These are phyloP conservation scores for Trichosporon coremiiforme DNA, from an alignment of 1,284 basidiomycete genomes.

Conservation along the genomic window DNA sequence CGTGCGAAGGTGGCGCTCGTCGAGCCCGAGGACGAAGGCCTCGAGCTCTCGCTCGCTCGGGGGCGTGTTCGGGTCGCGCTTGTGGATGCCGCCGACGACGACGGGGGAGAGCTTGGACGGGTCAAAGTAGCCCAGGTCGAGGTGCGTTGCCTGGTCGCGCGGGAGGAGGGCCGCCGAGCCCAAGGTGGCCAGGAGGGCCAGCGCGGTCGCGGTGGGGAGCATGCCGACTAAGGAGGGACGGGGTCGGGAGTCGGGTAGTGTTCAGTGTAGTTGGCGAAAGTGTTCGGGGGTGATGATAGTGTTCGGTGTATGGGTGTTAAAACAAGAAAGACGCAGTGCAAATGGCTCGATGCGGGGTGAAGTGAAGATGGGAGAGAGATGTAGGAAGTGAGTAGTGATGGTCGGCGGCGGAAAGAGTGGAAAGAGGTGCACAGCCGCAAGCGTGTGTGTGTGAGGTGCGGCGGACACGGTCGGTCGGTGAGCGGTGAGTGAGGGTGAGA, in stretches of 20 bases:
- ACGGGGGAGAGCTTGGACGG: not conserved
- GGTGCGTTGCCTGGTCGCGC: not conserved
- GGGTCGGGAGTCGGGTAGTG: not conserved
- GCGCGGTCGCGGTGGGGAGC: slow-evolving; percentile 6
- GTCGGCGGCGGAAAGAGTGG: too few relatives aligned
- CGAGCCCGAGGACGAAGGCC: slow-evolving; percentile 5
- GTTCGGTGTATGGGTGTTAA: too few relatives aligned
- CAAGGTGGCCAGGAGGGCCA: not conserved
- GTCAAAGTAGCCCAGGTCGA: slow-evolving; percentile 11
- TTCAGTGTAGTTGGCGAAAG: not conserved
- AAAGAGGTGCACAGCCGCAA: too few relatives aligned
- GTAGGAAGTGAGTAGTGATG: too few relatives aligned
- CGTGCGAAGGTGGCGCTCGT: slow-evolving; percentile 17
- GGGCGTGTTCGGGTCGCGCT: not conserved
- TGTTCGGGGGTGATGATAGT: too few relatives aligned
- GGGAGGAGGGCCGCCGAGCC: not conserved
- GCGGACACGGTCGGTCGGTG: too few relatives aligned
- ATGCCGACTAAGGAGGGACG: not conserved
- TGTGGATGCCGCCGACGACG: slow-evolving; percentile 4
- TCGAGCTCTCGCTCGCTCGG: not conserved
- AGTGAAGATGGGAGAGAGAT: too few relatives aligned
- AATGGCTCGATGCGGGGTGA: too few relatives aligned
- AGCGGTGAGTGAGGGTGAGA: too few relatives aligned
- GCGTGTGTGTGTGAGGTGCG: too few relatives aligned
- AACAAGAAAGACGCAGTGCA: too few relatives aligned